Conservation (phyloP, 2,329 filamentous ascomycete genomes). For the Nemania abortiva region DNA sequence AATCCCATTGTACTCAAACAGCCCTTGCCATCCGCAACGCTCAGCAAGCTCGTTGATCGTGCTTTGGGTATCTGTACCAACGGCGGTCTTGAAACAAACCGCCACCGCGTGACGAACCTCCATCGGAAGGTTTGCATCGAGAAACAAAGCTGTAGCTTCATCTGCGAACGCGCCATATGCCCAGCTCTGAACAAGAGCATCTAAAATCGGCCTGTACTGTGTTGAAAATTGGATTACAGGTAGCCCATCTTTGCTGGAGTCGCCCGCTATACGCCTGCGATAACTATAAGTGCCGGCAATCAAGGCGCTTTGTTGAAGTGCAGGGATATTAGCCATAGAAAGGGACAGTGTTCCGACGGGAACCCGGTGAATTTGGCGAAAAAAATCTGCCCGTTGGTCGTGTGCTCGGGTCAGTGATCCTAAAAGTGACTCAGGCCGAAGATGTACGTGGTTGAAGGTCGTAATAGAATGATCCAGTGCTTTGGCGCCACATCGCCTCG, state of each 20-base stretch:
- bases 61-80: slow-evolving; percentile 26
- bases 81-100: slow-evolving; percentile 33
- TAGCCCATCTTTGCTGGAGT: slow-evolving; percentile 8
- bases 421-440: slow-evolving; percentile 47
- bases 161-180: slow-evolving; percentile 43
- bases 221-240: slow-evolving; percentile 47
- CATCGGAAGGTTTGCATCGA: slow-evolving; percentile 9
- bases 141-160: slow-evolving; percentile 32
- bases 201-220: slow-evolving; percentile 46
- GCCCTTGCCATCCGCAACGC: slow-evolving; percentile 49
- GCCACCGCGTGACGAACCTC: slow-evolving; percentile 32
- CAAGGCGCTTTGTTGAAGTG: slow-evolving; percentile 31
- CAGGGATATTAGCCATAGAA: slow-evolving; percentile 40
- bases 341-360: slow-evolving; percentile 47
- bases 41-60: slow-evolving; percentile 45
- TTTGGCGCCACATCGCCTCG: slow-evolving; percentile 48
- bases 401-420: slow-evolving; percentile 38
- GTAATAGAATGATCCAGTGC: slow-evolving; percentile 52
- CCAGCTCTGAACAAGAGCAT: slow-evolving; percentile 37
- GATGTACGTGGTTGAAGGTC: slow-evolving; percentile 50
- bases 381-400: slow-evolving; percentile 47
- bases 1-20: slow-evolving; percentile 46
- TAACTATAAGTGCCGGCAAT: slow-evolving; percentile 45
- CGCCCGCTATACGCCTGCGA: slow-evolving; percentile 32
- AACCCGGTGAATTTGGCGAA: slow-evolving; percentile 46